phyloP scores from a whole-genome alignment of 2,329 filamentous ascomycete genomes.

The Neodidymelliopsis sp. region DNA sequence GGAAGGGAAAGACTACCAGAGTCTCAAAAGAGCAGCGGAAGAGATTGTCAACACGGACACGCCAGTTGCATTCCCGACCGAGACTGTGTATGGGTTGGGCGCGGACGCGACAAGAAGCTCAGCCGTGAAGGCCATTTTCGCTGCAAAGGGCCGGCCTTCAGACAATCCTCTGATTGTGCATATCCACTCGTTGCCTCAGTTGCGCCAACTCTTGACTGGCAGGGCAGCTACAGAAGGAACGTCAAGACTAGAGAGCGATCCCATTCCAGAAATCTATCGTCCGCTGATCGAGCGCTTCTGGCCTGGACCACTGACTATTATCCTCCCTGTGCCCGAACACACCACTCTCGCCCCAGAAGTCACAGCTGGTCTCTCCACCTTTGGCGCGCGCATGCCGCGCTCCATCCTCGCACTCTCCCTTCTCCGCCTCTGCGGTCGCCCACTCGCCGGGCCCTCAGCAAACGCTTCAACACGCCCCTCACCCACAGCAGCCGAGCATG shows the following conservation, averaged over 20 bases:
- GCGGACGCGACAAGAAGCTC: conserved; percentile 88
- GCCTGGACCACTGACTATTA: conserved; percentile 92
- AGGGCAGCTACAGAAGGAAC: conserved; percentile 14
- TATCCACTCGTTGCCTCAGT: conserved; percentile 79
- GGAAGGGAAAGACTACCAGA: conserved; percentile 55
- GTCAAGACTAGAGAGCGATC: conserved; percentile 37
- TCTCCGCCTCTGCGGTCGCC: conserved; percentile 78
- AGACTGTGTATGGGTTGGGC: conserved; percentile 97
- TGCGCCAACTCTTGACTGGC: conserved; percentile 66
- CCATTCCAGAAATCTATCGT: conserved; percentile 77
- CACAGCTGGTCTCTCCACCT: conserved; percentile 82
- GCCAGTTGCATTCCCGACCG: conserved; percentile 94
- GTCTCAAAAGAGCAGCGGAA: conserved; percentile 70
- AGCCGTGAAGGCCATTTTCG: conserved; percentile 90
- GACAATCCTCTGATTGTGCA: conserved; percentile 98
- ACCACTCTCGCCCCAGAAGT: conserved; percentile 87
- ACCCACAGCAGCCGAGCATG: conserved; percentile 88
- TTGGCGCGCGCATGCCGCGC: conserved; percentile 89
- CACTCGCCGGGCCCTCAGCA: conserved; percentile 89
- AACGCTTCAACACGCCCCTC: conserved; percentile 95
- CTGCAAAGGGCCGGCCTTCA: conserved; percentile 85
- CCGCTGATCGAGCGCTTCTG: conserved; percentile 84
- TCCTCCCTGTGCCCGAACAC: conserved; percentile 76
- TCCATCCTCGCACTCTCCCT: conserved; percentile 85
- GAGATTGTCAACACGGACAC: conserved; percentile 70